A percentile compares a stretch with the other conserved stretches of the same genome.
Evolutionary conservation across 164 flowering plant species (phyloP).

Genomic region (Magnolia changhungtana): DNA sequence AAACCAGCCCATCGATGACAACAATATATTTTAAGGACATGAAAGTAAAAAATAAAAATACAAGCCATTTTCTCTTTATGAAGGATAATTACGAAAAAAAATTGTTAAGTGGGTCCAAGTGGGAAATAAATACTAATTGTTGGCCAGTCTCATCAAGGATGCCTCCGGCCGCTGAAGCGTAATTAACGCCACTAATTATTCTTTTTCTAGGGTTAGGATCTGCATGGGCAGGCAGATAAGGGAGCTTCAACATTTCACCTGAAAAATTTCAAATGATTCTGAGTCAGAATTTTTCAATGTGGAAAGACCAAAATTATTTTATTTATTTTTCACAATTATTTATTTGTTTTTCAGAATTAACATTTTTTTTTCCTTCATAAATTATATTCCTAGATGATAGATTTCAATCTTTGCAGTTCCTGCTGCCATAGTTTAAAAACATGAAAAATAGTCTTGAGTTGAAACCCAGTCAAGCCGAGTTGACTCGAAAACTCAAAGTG

Average conservation of each 20-base stretch:
- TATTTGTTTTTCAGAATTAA: too few species aligned
- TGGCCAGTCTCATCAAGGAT: conserved; percentile 69
- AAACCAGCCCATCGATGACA: not conserved
- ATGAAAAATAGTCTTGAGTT: too few species aligned
- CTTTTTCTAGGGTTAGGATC: conserved; percentile 48
- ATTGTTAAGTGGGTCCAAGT: not conserved
- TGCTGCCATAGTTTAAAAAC: too few species aligned
- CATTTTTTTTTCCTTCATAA: too few species aligned
- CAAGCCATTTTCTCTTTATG: not conserved
- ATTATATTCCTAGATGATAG: too few species aligned
- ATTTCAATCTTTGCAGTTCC: too few species aligned
- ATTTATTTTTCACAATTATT: too few species aligned
- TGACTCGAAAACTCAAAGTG: too few species aligned
- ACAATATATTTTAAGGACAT: not conserved
- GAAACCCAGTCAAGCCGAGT: too few species aligned
- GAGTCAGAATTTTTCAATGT: not conserved
- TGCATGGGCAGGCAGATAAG: conserved; percentile 44
- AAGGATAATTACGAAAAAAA: not conserved
- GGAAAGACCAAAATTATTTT: not conserved
- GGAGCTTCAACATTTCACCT: conserved; percentile 48
- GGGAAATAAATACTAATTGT: conserved; percentile 37
- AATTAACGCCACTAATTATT: conserved; percentile 53
- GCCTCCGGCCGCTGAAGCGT: conserved; percentile 77
- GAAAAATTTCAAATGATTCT: conserved; percentile 3
- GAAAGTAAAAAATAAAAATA: too few species aligned